These are phyloP conservation scores for Ensete ventricosum DNA, from an alignment of 176 grass and related monocot species.

Conservation along the genomic window DNA sequence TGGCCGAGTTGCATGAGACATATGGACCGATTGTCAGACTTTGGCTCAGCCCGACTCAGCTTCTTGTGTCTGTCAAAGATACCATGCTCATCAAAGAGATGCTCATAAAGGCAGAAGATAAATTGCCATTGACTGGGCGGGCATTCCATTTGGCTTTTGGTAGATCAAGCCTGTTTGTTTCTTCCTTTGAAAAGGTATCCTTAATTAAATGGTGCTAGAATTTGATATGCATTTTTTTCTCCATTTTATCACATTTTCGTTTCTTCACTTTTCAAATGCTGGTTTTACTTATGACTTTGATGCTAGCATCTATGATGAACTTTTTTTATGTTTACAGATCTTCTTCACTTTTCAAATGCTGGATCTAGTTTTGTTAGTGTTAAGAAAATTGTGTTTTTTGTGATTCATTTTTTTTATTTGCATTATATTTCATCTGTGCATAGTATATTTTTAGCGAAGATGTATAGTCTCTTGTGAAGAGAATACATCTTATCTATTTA, in stretches of 20 bases:
- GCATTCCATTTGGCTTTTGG: constrained; percentile 88
- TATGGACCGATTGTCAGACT: constrained; percentile 83
- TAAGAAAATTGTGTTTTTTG: neutral
- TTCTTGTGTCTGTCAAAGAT: constrained; percentile 90
- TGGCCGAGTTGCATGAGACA: constrained; percentile 62
- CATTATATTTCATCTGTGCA: neutral
- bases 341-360: neutral
- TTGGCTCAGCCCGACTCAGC: constrained; percentile 77
- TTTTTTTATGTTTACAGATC: neutral
- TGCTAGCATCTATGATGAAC: neutral
- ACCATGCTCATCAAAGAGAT: constrained; percentile 56
- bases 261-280: neutral
- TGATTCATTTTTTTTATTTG: neutral
- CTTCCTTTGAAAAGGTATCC: constrained; percentile 70
- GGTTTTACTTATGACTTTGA: neutral
- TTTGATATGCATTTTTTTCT: neutral
- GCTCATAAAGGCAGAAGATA: constrained; percentile 78
- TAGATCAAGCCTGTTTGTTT: constrained; percentile 60
- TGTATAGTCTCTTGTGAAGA: no score
- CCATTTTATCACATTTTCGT: neutral
- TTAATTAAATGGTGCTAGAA: neutral
- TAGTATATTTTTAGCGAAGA: no score
- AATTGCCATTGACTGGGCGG: constrained; percentile 62
- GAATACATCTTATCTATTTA: neutral
- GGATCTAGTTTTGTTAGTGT: neutral